Base-by-base conservation (phyloP, 2,329 filamentous ascomycete species). In the Trichoderma semiorbis region DNA sequence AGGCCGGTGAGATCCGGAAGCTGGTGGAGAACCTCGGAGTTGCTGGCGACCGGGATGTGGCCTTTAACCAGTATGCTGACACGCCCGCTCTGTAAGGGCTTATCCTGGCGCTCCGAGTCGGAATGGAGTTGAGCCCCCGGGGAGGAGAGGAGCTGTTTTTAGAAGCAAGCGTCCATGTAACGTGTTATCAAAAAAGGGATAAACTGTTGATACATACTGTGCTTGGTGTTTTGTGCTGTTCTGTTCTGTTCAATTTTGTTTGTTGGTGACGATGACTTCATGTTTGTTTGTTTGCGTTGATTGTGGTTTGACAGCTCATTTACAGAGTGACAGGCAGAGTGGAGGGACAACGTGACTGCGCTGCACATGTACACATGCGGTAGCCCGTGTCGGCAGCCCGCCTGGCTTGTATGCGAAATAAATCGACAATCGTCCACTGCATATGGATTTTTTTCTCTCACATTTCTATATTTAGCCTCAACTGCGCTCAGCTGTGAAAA, bases 21-120 rank as follows among this genome's bases (percentile, higher is more conserved):
- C 26, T 62, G 66, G 66, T 69, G 14, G 57, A 69, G 21, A 12
- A 69, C n/a, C 36, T 69, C 24, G 66, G 66, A 11, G 66, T 69
- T 53, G 66, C 66, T 18, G 66, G 66, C 7, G 30, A n/a, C 36
- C 66, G 66, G 4, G 36, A 62, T 16, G 10, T 61, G 47, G 36
- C 57, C 14, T 62, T 69, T 11, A 53, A 36, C 66, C 26, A 50
- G 16, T 69, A 69, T 36, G 55, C 66, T 18, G 66, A 69, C 57
- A 69, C 66, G 55, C 66, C 66, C 24, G 66, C 66, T 53, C 39
- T 69, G 3, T 69, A 30, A 36, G 28, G 43, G 21, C 11, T 7
- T 18, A 43, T 21, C 12, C 16, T 39, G 16, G 39, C 16, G 16
- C 16, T 43, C n/a, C n/a, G 47, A 21, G n/a, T 21, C 47, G 47